Percentiles rank a stretch among this genome's conserved stretches.
These are phyloP conservation scores for Raddia guianensis DNA, from an alignment of 176 grass and related monocot genomes.

Conservation along the genomic window DNA sequence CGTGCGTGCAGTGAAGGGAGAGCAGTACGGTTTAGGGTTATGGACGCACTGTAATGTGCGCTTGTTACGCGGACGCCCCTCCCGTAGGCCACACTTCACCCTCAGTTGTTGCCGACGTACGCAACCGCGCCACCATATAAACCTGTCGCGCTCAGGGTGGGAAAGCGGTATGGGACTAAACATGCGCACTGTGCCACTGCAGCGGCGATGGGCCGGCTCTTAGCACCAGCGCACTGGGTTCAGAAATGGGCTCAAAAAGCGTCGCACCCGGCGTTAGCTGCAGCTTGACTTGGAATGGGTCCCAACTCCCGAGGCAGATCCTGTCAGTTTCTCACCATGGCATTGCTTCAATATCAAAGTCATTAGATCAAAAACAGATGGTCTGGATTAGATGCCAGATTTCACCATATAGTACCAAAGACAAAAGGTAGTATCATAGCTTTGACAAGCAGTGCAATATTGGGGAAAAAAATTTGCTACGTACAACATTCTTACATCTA, in stretches of 20 bases:
- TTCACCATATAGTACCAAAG: too few relatives aligned
- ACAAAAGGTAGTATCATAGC: too few relatives aligned
- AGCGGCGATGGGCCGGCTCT: not conserved
- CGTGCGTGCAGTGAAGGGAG: not conserved
- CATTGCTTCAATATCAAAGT: too few relatives aligned
- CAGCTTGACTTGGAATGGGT: not conserved
- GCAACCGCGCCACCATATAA: not conserved
- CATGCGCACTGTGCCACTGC: not conserved
- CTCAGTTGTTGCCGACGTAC: accelerated
- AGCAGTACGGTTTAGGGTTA: constrained; percentile 37
- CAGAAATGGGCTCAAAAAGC: not conserved
- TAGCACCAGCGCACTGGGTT: not conserved
- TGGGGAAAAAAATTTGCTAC: not conserved
- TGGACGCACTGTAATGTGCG: not conserved
- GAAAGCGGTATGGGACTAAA: constrained; percentile 30
- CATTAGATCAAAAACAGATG: too few relatives aligned
- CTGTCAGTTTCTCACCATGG: too few relatives aligned
- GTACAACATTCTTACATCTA: not conserved
- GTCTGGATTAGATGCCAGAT: too few relatives aligned
- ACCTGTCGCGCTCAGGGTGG: accelerated
- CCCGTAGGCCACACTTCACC: constrained; percentile 15
- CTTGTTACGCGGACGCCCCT: not conserved
- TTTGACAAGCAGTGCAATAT: not conserved
- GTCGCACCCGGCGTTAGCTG: not conserved
- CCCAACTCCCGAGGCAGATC: too few relatives aligned